Evolutionary conservation across 805 yeast species (phyloP).

Genomic region (Wickerhamiella bombiphila): DNA sequence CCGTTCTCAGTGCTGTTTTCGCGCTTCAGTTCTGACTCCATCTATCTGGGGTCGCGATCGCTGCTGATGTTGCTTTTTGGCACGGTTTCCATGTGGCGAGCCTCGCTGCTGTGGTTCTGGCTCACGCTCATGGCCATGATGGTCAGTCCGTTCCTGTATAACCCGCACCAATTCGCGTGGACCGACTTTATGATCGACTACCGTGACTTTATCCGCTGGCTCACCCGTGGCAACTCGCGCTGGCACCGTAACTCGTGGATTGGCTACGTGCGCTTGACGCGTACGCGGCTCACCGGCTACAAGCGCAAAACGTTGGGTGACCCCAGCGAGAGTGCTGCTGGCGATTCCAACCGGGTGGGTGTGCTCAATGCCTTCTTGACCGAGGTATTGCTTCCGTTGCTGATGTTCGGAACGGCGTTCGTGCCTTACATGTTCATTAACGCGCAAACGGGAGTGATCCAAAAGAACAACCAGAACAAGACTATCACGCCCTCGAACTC

Average conservation of each 20-base stretch:
- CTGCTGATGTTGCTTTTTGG: slow-evolving; percentile 61
- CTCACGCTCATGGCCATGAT: slow-evolving; percentile 74
- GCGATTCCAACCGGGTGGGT: slow-evolving; percentile 61
- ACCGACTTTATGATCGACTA: slow-evolving; percentile 92
- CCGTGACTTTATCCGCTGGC: slow-evolving; percentile 83
- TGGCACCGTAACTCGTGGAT: slow-evolving; percentile 69
- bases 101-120: slow-evolving; percentile 96
- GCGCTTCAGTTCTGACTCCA: slow-evolving; percentile 59
- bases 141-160: slow-evolving; percentile 86
- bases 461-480: slow-evolving; percentile 14
- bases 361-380: slow-evolving; percentile 64
- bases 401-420: slow-evolving; percentile 53
- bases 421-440: slow-evolving; percentile 69
- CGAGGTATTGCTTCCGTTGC: slow-evolving; percentile 59
- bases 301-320: slow-evolving; percentile 59
- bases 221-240: slow-evolving; percentile 60
- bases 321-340: slow-evolving; percentile 47
- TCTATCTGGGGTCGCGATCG: slow-evolving; percentile 62
- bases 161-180: slow-evolving; percentile 96
- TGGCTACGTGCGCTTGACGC: slow-evolving; percentile 51
- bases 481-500: slow-evolving; percentile 36
- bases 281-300: slow-evolving; percentile 87
- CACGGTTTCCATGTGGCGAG: slow-evolving; percentile 78
- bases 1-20: slow-evolving; percentile 62
- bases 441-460: slow-evolving; percentile 66